Conservation (phyloP, 495 filamentous ascomycete genomes). For the Neurospora discreta region DNA sequence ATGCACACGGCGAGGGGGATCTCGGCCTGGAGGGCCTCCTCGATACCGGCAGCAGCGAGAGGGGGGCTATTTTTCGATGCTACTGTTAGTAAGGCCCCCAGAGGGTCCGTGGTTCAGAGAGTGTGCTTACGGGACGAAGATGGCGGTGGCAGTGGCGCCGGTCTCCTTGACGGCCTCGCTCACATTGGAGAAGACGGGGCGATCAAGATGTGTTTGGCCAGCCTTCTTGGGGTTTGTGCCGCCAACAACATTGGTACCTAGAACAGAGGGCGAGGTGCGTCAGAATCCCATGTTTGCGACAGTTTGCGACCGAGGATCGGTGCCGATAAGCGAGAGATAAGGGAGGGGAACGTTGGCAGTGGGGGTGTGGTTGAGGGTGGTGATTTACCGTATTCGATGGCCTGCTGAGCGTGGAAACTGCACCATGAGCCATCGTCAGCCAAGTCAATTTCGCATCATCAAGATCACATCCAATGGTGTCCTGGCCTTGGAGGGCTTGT, state of each 20-base stretch:
- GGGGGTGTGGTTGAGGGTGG: neutral
- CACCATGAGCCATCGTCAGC: conserved; percentile 31
- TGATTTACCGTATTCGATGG: conserved; percentile 85
- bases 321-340: neutral
- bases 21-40: conserved; percentile 90
- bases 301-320: neutral
- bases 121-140: conserved; percentile 81
- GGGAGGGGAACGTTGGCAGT: neutral
- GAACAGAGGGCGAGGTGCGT: conserved; percentile 2
- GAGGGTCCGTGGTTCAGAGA: neutral
- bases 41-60: conserved; percentile 85
- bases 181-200: conserved; percentile 88
- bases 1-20: conserved; percentile 92
- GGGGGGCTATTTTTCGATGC: conserved; percentile 51
- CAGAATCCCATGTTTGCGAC: conserved; percentile 4
- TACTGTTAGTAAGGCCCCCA: neutral
- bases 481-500: neutral
- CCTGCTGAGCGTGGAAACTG: conserved; percentile 95
- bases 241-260: conserved; percentile 93
- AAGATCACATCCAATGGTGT: neutral
- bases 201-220: conserved; percentile 75
- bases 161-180: conserved; percentile 82
- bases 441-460: neutral
- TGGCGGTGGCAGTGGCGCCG: conserved; percentile 81
- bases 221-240: conserved; percentile 99